Evolutionary conservation across 176 grass and related monocot species (phyloP).

Genomic region (Canna indica): DNA sequence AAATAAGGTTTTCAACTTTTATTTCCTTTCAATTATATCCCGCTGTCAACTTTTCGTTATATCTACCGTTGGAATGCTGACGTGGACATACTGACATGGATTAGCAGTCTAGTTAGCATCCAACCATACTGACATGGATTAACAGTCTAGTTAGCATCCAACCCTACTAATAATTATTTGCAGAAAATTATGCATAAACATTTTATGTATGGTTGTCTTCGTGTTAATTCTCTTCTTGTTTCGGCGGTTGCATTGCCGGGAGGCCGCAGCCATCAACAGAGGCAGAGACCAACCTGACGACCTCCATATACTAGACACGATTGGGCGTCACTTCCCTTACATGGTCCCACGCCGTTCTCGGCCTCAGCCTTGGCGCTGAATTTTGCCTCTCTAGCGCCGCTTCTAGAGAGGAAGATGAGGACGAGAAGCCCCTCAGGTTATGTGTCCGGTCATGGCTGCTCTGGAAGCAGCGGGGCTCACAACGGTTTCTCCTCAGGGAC

Average conservation of each 20-base stretch:
- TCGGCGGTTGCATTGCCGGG: slow-evolving; percentile 15
- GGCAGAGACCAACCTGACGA: slow-evolving; percentile 35
- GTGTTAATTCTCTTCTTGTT: slow-evolving; percentile 35
- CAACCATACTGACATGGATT: too few relatives aligned
- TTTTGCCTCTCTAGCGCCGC: slow-evolving; percentile 43
- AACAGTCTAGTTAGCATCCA: too few relatives aligned
- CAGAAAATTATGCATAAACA: too few relatives aligned
- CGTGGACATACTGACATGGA: too few relatives aligned
- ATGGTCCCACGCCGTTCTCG: slow-evolving; percentile 56
- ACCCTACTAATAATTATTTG: too few relatives aligned
- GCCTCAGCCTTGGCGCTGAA: slow-evolving; percentile 48
- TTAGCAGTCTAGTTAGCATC: too few relatives aligned
- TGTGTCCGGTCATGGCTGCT: slow-evolving; percentile 51
- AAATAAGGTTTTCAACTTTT: too few relatives aligned
- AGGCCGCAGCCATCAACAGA: not conserved
- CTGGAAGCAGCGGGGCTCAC: slow-evolving; percentile 43
- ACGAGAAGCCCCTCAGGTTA: slow-evolving; percentile 30
- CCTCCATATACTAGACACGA: slow-evolving; percentile 77
- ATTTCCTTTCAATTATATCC: too few relatives aligned
- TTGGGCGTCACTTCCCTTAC: slow-evolving; percentile 55
- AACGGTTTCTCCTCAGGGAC: slow-evolving; percentile 38
- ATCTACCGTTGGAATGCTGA: too few relatives aligned
- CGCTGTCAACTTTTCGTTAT: too few relatives aligned
- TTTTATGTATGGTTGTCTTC: too few relatives aligned
- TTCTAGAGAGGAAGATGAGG: slow-evolving; percentile 8